These are phyloP conservation scores for Laguncularia racemosa DNA, from an alignment of 345 rosid species.

Conservation along the genomic window DNA sequence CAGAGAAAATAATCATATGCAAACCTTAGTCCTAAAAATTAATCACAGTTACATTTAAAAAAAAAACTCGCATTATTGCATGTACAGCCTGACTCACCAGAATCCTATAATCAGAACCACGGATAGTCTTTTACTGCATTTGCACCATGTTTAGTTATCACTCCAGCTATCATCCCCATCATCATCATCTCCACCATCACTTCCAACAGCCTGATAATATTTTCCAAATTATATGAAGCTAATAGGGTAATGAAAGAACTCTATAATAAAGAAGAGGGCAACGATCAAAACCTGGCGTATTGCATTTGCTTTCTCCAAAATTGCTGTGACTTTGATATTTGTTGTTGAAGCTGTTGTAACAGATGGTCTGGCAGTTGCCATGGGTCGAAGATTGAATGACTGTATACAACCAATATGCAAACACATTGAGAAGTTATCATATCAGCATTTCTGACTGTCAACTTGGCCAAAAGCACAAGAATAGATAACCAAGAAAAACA, in stretches of 20 bases:
- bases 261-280: neutral
- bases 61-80: neutral
- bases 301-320: slow-evolving; percentile 90
- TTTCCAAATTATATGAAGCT: neutral
- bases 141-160: slow-evolving; percentile 23
- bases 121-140: no score
- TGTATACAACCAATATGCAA: slow-evolving; percentile 15
- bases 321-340: slow-evolving; percentile 62
- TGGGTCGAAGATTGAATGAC: slow-evolving; percentile 70
- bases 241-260: neutral
- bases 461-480: no score
- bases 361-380: slow-evolving; percentile 32
- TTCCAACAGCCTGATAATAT: slow-evolving; percentile 66
- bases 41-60: slow-evolving; percentile 8
- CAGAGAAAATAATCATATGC: no score
- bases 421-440: neutral
- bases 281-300: slow-evolving; percentile 66
- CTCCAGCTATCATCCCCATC: slow-evolving; percentile 72
- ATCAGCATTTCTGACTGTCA: no score
- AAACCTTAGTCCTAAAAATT: slow-evolving; percentile 5
- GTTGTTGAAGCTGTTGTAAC: slow-evolving; percentile 30
- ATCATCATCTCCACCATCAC: slow-evolving; percentile 69
- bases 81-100: slow-evolving; percentile 3
- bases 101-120: no score
- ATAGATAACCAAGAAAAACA: no score